Conservation (phyloP, 345 rosid genomes). For the Eucalyptus grandis region DNA sequence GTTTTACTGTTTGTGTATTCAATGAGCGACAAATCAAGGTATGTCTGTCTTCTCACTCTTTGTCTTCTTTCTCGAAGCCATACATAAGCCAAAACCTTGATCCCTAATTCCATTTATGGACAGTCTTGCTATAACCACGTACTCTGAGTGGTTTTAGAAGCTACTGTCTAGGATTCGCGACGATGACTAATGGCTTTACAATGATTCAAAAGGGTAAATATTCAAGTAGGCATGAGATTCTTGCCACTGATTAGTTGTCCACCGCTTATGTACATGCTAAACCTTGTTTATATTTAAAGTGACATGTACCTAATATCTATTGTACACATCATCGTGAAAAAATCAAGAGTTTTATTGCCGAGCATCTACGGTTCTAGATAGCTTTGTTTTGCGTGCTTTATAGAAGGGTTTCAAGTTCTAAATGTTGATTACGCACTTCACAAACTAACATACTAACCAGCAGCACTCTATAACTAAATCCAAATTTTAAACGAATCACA, state of each 20-base stretch:
- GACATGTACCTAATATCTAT: not conserved
- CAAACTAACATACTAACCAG: not conserved
- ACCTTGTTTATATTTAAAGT: not conserved
- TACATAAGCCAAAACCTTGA: not conserved
- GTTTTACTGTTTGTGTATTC: not conserved
- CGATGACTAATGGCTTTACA: not conserved
- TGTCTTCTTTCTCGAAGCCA: not conserved
- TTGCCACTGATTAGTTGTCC: not conserved
- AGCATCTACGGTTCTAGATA: not conserved
- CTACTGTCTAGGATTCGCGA: not conserved
- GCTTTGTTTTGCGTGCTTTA: not conserved
- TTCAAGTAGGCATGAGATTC: not conserved
- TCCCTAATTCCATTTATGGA: not conserved
- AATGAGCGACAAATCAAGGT: not conserved
- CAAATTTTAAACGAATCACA: not conserved
- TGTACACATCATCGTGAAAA: not conserved
- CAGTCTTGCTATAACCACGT: not conserved
- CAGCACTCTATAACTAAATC: not conserved
- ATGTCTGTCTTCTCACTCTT: not conserved
- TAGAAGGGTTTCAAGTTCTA: not conserved
- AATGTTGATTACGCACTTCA: not conserved
- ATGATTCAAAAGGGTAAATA: not conserved
- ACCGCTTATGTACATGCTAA: not conserved
- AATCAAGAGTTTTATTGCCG: not conserved
- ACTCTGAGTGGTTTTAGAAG: not conserved